Evolutionary conservation across 257 asterid genomes (phyloP).

Genomic region (Prunella vulgaris): DNA sequence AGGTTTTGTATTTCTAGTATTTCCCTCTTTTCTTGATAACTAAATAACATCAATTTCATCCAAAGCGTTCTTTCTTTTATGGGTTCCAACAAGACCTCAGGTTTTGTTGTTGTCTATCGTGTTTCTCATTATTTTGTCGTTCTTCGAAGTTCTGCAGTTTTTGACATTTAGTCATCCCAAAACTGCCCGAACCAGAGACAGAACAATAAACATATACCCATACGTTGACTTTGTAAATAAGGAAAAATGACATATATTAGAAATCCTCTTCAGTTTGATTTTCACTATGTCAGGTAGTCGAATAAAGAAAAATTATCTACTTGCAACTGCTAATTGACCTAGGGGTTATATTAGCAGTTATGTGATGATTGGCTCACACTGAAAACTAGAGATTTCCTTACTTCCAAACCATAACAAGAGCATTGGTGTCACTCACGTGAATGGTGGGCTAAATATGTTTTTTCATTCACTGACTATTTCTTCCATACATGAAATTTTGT

Average conservation of each 20-base stretch:
- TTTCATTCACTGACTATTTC: neutral
- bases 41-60: neutral
- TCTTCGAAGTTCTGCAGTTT: neutral
- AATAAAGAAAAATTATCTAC: neutral
- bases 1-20: too few species aligned
- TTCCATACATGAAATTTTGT: neutral
- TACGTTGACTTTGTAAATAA: neutral
- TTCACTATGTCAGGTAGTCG: neutral
- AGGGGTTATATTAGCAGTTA: neutral
- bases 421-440: neutral
- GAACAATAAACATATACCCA: neutral
- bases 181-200: neutral
- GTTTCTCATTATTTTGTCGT: neutral
- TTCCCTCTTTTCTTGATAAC: neutral
- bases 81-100: slow-evolving; percentile 2
- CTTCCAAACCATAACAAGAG: neutral
- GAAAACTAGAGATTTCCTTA: neutral
- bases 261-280: neutral
- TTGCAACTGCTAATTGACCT: neutral
- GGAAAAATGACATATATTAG: neutral
- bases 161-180: neutral
- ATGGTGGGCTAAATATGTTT: neutral
- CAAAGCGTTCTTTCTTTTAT: neutral
- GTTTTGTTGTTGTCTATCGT: neutral
- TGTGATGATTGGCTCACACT: neutral